A percentile compares a stretch with the other conserved stretches of the same genome.
phyloP scores from a whole-genome alignment of 2,329 filamentous ascomycete species.

The Penicillium aurantiogriseum region DNA sequence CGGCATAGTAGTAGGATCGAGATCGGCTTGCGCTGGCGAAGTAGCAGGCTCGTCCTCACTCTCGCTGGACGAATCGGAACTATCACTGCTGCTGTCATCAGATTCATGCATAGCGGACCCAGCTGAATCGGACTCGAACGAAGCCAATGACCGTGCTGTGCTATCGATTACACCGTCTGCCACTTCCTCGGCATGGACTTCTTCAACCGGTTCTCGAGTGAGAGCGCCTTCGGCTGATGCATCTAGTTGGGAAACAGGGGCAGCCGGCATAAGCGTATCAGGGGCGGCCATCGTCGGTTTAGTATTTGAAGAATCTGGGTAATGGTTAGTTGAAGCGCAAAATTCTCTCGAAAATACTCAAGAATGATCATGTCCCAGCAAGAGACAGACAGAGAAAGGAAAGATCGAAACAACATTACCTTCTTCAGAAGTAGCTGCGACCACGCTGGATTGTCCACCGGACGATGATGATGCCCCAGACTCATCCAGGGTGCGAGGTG shows the following conservation, averaged over 20 bases:
- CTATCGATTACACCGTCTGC: constrained; percentile 11
- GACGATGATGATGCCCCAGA: constrained; percentile 24
- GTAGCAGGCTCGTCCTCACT: constrained; percentile 18
- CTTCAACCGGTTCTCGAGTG: constrained; percentile 5
- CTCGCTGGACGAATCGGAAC: constrained; percentile 15
- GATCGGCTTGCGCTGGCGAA: constrained; percentile 15
- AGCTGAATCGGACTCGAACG: constrained; percentile 27
- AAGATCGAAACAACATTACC: constrained; percentile 4
- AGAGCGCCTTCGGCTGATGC: not conserved
- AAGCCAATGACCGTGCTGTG: constrained; percentile 20
- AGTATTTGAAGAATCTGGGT: constrained; percentile 42
- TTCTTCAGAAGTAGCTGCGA: constrained; percentile 4
- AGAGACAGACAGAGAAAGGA: not conserved
- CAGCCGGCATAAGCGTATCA: not conserved
- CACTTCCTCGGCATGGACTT: constrained; percentile 11
- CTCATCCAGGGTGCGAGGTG: constrained; percentile 30
- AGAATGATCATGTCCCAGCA: not conserved
- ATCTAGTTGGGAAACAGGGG: not conserved
- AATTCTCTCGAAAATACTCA: not conserved
- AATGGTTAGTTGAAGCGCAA: constrained; percentile 33
- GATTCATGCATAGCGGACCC: constrained; percentile 44
- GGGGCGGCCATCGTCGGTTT: not conserved
- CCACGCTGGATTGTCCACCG: constrained; percentile 9
- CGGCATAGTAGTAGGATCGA: not conserved
- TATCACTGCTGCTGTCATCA: constrained; percentile 23